Base-by-base conservation (phyloP, 768 basidiomycete species). In the Russula emetica region DNA sequence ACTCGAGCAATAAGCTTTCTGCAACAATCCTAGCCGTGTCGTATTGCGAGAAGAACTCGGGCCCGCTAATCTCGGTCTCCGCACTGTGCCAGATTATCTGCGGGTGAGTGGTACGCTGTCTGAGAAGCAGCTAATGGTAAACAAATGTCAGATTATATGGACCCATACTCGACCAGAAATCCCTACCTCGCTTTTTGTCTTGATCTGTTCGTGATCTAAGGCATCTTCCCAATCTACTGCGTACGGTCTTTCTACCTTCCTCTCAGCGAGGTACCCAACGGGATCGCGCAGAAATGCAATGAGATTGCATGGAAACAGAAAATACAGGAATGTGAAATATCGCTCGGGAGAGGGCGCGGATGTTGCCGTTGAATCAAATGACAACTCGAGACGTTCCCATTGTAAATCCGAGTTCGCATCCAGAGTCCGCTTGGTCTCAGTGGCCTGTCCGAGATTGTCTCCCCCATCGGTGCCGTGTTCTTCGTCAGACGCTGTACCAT, bases 301-400 rank as follows among this genome's bases (percentile, higher is more conserved):
- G 47, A 90, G 79, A 76, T 95, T 97, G 75, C 87, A 90, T 1
- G 94, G 94, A 77, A 92, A 97, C 54, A 94, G 83, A 70, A 92
- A 94, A 75, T 95, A 96, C 65, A 97, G 78, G 51, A 81, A 81
- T 2, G 87, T 86, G 75, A 94, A 94, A 70, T 83, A 90, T 50
- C 77, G 80, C 22, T 84, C 80, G 18, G 85, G 80, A 5, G 84
- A 82, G 20, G 90, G 88, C 1, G 83, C 76, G 32, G 77, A 74
- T 16, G 83, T 80, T n/a, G 78, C 73, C 1, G 78, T 78, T 11
- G 79, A 76, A 66, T 81, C 77, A 71, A 89, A 85, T 1, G 83
- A 78, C 69, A 78, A 77, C 55, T 88, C 85, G 30, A 91, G 78
- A 40, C 84, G 81, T 65, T 83, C 75, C 91, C 91, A 92, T 22